Base-by-base conservation (phyloP, 495 filamentous ascomycete species). In the Neurospora discreta region DNA sequence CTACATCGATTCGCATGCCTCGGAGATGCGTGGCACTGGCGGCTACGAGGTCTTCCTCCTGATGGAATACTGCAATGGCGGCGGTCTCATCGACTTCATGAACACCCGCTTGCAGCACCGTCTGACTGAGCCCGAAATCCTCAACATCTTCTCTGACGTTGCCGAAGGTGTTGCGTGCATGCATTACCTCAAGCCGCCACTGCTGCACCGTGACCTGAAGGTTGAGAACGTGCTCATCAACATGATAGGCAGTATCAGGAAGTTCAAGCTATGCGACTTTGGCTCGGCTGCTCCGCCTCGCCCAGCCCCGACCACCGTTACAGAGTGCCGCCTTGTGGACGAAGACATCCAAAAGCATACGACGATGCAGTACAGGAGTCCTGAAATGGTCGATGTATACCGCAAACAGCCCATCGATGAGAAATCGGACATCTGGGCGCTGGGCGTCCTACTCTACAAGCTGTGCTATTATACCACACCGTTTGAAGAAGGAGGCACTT, bases 391-490 rank as follows among this genome's bases (percentile, higher is more conserved):
- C 72, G 95, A 99, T 79, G 95, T 98, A 23, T 98, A 97, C 79
- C 85, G 94, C 75, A 97, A 95, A 82, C 92, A 93, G 73, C 93
- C 96, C 4, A 98, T 99, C 80, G 93, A 99, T 78, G 95, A 99
- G 85, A 99, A 99, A 84, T 97, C 94, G 58, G 95, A 99, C 81
- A 97, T 99, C 23, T 99, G 95, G 95, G 95, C 95, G 1, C 85
- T 99, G 44, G 95, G 95, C 16, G 95, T 99, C 39, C 85, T 99
- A 68, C 84, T 99, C 68, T 99, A 98, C 85, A 99, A 99, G 85
- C 86, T 99, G 70, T 99, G 95, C 83, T 99, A 98, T 84, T 99
- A 98, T 83, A 99, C 96, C 38, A 99, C 95, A 10, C 95, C 95
- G 4, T 99, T 99, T 77, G 95, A 99, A 81, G 96, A 98, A 71